Base-by-base conservation (phyloP, 2,329 filamentous ascomycete genomes). In the Paracorniculantispora psalliotae region DNA sequence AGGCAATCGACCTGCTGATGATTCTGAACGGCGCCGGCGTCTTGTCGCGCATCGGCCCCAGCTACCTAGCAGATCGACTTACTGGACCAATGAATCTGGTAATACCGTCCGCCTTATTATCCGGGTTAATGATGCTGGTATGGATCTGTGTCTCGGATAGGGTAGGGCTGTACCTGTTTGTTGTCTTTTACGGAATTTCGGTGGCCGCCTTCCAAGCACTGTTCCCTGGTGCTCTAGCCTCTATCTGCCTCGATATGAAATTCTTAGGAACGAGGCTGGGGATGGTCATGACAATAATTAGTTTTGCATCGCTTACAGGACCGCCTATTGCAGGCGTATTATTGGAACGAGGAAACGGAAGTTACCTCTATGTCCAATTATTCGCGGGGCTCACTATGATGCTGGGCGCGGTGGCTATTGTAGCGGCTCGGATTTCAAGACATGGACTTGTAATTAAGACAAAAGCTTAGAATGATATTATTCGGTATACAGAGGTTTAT, bases 21-120 rank as follows among this genome's bases (percentile, higher is more conserved):
- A 77, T 86, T 26, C 77, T 83, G 13, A 86, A 86, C 64, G 83
- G 77, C 7, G 71, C 84, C n/a, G 83, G 83, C 0, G 74, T 87
- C 1, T 68, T 81, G 0, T 81, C 79, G 9, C 79, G 85, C 0
- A 70, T 85, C 4, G 61, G 86, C 1, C 79, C 81, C 0, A 80
- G 79, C 2, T 79, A 75, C 59, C 68, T 87, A 3, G 83, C 83
- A 0, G 83, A 87, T 64, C 75, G 67, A 0, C 75, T 71, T 53
- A 72, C 79, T n/a, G 85, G 84, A 0, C 75, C 82, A 0, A 73
- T 86, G 30, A 86, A 85, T 61, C 76, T 78, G 1, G 76, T 84
- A 19, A 77, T 84, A 17, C 76, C 82, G 0, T 76, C 76, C 0
- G 72, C 83, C 15, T 61, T 81, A 5, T 28, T 50, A 3, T 41